A percentile compares a stretch with the other conserved stretches of the same genome.
phyloP scores from a whole-genome alignment of 129 eudicot species.

The Flaveria ramosissima region DNA sequence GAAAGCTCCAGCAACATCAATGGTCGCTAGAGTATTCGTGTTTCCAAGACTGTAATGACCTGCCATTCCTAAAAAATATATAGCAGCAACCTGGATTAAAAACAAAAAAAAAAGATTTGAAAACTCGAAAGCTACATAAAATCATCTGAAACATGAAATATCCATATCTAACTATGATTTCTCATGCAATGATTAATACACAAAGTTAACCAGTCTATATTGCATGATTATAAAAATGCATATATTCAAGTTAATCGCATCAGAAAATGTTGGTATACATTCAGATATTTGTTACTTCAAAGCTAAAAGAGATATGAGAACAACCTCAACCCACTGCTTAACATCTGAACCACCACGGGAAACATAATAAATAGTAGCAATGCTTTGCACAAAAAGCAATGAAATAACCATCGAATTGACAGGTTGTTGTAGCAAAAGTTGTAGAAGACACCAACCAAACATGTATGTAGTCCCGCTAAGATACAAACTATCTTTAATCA shows the following conservation, averaged over 20 bases:
- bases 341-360: conserved; percentile 37
- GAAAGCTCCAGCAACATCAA: conserved; percentile 98
- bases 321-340: conserved; percentile 94
- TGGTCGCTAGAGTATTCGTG: conserved; percentile 90
- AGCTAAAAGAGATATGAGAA: conserved; percentile 16
- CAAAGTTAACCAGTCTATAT: neutral
- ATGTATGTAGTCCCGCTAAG: conserved; percentile 59
- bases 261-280: conserved; percentile 2
- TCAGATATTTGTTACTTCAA: conserved; percentile 2
- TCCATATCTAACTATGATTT: neutral
- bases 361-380: conserved; percentile 49
- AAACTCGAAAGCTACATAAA: neutral
- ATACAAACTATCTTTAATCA: conserved; percentile 47
- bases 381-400: conserved; percentile 66
- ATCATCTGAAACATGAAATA: neutral
- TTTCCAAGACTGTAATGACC: conserved; percentile 97
- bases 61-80: conserved; percentile 83
- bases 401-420: conserved; percentile 61
- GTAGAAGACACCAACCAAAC: conserved; percentile 79
- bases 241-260: conserved; percentile 19
- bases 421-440: conserved; percentile 81
- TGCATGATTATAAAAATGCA: neutral
- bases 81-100: conserved; percentile 62
- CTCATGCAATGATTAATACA: neutral
- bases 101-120: neutral